A percentile compares a stretch with the other conserved stretches of the same genome.
phyloP scores from a whole-genome alignment of 1,284 basidiomycete genomes.

The Gymnopus androsaceus region DNA sequence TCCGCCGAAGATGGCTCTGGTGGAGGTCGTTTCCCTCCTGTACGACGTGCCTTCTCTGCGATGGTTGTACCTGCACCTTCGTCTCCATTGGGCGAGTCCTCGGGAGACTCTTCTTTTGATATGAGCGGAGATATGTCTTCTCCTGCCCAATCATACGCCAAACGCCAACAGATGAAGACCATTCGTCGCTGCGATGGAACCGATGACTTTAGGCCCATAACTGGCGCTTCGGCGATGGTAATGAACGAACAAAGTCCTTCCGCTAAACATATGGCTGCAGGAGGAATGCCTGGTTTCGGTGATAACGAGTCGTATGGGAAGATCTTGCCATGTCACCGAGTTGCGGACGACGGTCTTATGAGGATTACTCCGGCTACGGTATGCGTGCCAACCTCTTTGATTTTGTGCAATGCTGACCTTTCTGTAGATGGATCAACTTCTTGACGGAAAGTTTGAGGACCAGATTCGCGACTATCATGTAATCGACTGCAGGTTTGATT shows the following conservation, averaged over 20 bases:
- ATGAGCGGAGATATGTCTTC: constrained; percentile 64
- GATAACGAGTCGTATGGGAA: constrained; percentile 92
- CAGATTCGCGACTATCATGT: constrained; percentile 74
- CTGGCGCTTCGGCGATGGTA: constrained; percentile 56
- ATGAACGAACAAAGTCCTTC: constrained; percentile 58
- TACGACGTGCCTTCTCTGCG: constrained; percentile 75
- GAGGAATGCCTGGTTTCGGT: constrained; percentile 78
- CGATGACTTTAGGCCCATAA: constrained; percentile 72
- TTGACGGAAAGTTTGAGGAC: constrained; percentile 71
- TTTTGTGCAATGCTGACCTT: constrained; percentile 7
- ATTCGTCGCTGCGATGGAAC: constrained; percentile 76
- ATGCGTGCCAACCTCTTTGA: no score
- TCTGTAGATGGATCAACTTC: constrained; percentile 68
- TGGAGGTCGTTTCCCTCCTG: constrained; percentile 38
- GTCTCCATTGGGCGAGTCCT: constrained; percentile 42
- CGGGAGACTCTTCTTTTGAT: constrained; percentile 63
- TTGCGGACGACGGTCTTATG: constrained; percentile 94
- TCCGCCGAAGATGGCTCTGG: constrained; percentile 22
- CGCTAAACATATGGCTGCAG: constrained; percentile 50
- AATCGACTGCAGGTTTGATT: constrained; percentile 97
- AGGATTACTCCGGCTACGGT: constrained; percentile 84
- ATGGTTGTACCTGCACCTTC: constrained; percentile 53
- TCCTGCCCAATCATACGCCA: constrained; percentile 75
- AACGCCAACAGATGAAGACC: constrained; percentile 71
- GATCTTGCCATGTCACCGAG: constrained; percentile 90